Evolutionary conservation across 2,329 filamentous ascomycete genomes (phyloP).

Genomic region (Fusarium longipes): DNA sequence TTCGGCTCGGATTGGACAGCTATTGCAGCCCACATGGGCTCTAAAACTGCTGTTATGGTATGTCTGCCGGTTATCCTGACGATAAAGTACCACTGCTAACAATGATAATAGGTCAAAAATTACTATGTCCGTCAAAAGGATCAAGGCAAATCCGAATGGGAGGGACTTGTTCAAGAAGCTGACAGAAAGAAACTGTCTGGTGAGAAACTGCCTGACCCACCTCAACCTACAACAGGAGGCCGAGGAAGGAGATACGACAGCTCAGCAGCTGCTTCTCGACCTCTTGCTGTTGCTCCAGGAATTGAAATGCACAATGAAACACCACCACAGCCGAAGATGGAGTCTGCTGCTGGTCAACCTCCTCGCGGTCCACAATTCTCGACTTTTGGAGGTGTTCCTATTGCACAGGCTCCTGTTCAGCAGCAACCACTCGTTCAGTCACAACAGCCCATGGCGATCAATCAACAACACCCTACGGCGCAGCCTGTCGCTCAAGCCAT

Average conservation of each 20-base stretch:
- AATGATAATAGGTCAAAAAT: slow-evolving; percentile 69
- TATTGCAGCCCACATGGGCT: slow-evolving; percentile 83
- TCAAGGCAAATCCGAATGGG: slow-evolving; percentile 68
- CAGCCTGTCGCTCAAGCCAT: slow-evolving; percentile 58
- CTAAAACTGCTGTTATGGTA: slow-evolving; percentile 89
- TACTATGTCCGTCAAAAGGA: slow-evolving; percentile 74
- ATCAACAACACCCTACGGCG: slow-evolving; percentile 52
- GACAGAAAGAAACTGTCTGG: slow-evolving; percentile 66
- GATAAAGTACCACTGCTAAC: slow-evolving; percentile 15
- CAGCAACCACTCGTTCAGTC: slow-evolving; percentile 47
- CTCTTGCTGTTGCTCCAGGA: slow-evolving; percentile 61
- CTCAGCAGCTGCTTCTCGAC: slow-evolving; percentile 52
- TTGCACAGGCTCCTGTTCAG: slow-evolving; percentile 57
- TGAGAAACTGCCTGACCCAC: slow-evolving; percentile 70
- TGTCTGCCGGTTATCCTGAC: slow-evolving; percentile 42
- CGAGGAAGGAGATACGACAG: slow-evolving; percentile 64
- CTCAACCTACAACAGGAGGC: slow-evolving; percentile 62
- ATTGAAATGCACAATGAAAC: slow-evolving; percentile 59
- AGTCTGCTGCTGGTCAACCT: slow-evolving; percentile 51
- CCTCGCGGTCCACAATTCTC: slow-evolving; percentile 54
- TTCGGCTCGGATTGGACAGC: slow-evolving; percentile 83
- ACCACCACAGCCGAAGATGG: slow-evolving; percentile 58
- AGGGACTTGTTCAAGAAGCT: slow-evolving; percentile 68
- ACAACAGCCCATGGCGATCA: slow-evolving; percentile 48
- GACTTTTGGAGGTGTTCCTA: slow-evolving; percentile 58